These are phyloP conservation scores for Acacia confusa DNA, from an alignment of 306 rosid genomes.

Conservation along the genomic window DNA sequence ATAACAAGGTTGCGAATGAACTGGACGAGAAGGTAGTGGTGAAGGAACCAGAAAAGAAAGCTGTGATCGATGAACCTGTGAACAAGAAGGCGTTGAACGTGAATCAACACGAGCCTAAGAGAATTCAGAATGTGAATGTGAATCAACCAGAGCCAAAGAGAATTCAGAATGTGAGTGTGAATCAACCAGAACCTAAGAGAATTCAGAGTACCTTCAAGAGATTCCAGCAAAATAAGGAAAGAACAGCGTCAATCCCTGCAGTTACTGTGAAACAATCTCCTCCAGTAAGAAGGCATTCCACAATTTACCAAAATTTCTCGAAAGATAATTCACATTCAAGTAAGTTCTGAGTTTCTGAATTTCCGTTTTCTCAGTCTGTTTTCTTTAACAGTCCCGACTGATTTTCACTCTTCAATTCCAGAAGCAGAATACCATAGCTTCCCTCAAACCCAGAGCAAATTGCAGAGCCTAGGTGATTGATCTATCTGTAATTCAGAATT, in stretches of 20 bases:
- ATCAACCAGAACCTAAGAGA: slow-evolving; percentile 38
- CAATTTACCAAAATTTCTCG: slow-evolving; percentile 40
- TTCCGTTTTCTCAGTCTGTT: neutral
- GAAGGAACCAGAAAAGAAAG: slow-evolving; percentile 5
- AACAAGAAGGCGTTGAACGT: slow-evolving; percentile 18
- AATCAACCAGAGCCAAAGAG: too few relatives aligned
- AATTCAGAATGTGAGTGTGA: slow-evolving; percentile 18
- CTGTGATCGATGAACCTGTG: slow-evolving; percentile 18
- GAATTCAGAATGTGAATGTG: slow-evolving; percentile 16
- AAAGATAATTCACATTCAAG: slow-evolving; percentile 44
- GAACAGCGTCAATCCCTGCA: slow-evolving; percentile 40
- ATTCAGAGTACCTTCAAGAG: slow-evolving; percentile 36
- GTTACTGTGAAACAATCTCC: slow-evolving; percentile 43
- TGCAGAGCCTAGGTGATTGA: slow-evolving; percentile 77
- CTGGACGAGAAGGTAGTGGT: slow-evolving; percentile 36
- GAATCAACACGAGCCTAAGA: slow-evolving; percentile 38
- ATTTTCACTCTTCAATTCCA: slow-evolving; percentile 34
- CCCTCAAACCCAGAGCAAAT: slow-evolving; percentile 69
- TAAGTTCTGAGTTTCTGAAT: slow-evolving; percentile 27
- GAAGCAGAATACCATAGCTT: slow-evolving; percentile 41
- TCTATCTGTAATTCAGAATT: slow-evolving; percentile 25
- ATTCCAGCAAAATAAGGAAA: slow-evolving; percentile 46
- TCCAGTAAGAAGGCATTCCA: slow-evolving; percentile 43
- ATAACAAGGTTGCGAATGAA: slow-evolving; percentile 32
- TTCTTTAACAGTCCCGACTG: neutral